A percentile compares a stretch with the other conserved stretches of the same genome.
Conservation (phyloP, 1,284 basidiomycete species). For the Leccinum cinnamomeum region DNA sequence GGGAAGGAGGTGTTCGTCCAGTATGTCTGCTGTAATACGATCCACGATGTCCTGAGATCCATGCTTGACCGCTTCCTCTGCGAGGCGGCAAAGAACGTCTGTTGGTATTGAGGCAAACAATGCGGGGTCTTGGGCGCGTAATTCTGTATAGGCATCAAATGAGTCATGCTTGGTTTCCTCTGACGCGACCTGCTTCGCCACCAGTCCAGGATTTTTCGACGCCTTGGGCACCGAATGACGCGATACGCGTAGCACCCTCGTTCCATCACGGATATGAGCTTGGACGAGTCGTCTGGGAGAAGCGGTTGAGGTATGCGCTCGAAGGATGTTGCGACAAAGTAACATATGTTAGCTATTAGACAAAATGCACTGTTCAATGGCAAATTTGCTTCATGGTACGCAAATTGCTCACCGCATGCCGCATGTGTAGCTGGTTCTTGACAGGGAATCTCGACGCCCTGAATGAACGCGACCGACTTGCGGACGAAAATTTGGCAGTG, state of each 20-base stretch:
- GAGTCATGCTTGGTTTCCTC: conserved; percentile 17
- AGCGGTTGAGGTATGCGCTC: conserved; percentile 37
- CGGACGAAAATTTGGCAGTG: conserved; percentile 33
- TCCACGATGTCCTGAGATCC: conserved; percentile 35
- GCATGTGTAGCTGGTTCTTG: conserved; percentile 33
- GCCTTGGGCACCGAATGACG: too few species aligned
- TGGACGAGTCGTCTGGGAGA: conserved; percentile 24
- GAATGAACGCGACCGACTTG: conserved; percentile 27
- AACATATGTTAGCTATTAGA: conserved; percentile 56
- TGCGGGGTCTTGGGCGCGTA: conserved; percentile 30
- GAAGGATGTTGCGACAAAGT: conserved; percentile 51
- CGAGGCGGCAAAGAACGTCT: conserved; percentile 30
- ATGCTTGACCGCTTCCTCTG: conserved; percentile 31
- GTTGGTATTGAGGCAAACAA: conserved; percentile 27
- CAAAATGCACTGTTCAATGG: conserved; percentile 1
- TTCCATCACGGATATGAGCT: conserved; percentile 21
- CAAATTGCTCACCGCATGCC: conserved; percentile 50
- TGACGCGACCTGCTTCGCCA: conserved; percentile 12
- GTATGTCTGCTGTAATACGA: conserved; percentile 37
- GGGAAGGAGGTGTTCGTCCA: conserved; percentile 29
- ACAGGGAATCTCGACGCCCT: conserved; percentile 30
- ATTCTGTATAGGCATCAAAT: conserved; percentile 29
- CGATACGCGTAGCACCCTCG: too few species aligned
- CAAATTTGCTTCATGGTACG: neutral
- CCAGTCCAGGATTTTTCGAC: neutral